Percentiles rank a stretch among this genome's conserved stretches.
Evolutionary conservation across 345 rosid genomes (phyloP).

Genomic region (Mercurialis annua): DNA sequence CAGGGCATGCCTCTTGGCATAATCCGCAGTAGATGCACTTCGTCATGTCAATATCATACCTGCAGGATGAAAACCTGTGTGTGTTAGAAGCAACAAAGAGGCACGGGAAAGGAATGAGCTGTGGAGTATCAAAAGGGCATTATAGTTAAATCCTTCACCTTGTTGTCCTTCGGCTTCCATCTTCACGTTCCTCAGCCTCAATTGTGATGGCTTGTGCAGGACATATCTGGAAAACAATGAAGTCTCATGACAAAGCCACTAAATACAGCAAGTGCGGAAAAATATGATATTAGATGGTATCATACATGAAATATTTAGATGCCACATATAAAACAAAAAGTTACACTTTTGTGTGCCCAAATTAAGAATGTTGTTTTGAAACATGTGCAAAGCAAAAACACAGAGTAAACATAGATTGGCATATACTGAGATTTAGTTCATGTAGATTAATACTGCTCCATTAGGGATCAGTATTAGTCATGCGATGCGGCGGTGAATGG

Average conservation of each 20-base stretch:
- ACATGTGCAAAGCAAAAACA: neutral
- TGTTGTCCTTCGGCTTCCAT: slow-evolving; percentile 98
- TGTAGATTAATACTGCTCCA: neutral
- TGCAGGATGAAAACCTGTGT: slow-evolving; percentile 24
- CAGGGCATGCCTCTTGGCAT: slow-evolving; percentile 99
- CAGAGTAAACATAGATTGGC: neutral
- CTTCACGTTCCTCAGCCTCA: slow-evolving; percentile 97
- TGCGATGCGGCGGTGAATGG: neutral
- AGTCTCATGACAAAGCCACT: slow-evolving; percentile 12
- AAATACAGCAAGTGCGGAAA: neutral
- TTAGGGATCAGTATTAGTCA: neutral
- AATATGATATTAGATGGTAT: neutral
- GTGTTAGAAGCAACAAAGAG: neutral
- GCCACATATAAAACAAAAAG: neutral
- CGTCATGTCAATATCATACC: slow-evolving; percentile 96
- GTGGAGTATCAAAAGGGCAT: neutral
- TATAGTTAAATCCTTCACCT: slow-evolving; percentile 40
- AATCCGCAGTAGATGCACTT: slow-evolving; percentile 97
- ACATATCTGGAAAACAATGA: slow-evolving; percentile 56
- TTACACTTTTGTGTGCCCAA: neutral
- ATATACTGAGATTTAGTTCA: neutral
- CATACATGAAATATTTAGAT: neutral
- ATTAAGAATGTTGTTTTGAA: neutral
- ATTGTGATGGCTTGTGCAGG: slow-evolving; percentile 98
- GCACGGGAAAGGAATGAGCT: neutral